Base-by-base conservation (phyloP, 495 filamentous ascomycete genomes). In the Oidiodendron maius region DNA sequence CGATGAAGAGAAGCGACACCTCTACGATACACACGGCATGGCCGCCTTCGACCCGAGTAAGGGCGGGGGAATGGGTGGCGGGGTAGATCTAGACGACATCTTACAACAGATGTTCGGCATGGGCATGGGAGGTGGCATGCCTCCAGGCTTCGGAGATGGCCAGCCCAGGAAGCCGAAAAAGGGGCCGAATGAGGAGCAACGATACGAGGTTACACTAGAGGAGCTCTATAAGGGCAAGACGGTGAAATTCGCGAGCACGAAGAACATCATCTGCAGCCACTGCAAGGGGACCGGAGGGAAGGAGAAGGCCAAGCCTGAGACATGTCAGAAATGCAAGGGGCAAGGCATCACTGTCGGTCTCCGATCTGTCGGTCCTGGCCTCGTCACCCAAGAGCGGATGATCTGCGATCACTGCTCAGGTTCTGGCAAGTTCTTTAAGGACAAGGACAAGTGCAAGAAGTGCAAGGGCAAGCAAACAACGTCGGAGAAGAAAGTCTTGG, bases 161-260 rank as follows among this genome's bases (percentile, higher is more conserved):
- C 64, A 71, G 6, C 74, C 80, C 18, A 70, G 68, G 48, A 74
- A 77, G 48, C 84, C 85, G 16, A 71, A 82, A 42, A 84, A 75
- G 57, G 91, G 93, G 20, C 78, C 75, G 43, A 81, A 89, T 55
- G 91, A 95, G 61, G 84, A 95, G 60, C 89, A 95, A 56, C 76
- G 85, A 48, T 98, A 97, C 60, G 82, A 89, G 60, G 85, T 96
- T 48, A 86, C 78, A 11, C 67, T 98, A 47, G 93, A 96, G 61
- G 91, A 97, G 58, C 74, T 97, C 20, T 98, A 96, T 70, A 96
- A 95, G 74, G 93, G 93, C 53, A 96, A 97, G 77, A 96, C 93
- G 1, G 91, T 93, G 54, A 91, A 91, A 66, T 94, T 98, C 65
- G 80, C 86, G 20, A 91, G 86, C 63, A 90, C 84, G 56, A 95